A percentile compares a stretch with the other conserved stretches of the same genome.
Conservation (phyloP, 768 basidiomycete genomes). For the Ramaria rubella region DNA sequence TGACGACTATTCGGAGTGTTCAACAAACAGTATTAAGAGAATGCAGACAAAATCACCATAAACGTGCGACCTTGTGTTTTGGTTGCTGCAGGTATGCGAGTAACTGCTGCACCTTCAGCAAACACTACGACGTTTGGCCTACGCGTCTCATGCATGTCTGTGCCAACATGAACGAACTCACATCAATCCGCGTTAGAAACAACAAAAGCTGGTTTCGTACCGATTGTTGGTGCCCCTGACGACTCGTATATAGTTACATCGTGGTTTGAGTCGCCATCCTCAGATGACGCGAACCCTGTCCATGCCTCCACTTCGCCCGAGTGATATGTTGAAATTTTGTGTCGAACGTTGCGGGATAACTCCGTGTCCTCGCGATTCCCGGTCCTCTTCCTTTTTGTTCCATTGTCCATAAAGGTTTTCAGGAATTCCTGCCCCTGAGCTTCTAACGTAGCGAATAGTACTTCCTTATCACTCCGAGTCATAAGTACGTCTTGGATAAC, state of each 20-base stretch:
- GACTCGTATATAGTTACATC: no score
- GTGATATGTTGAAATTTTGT: slow-evolving; percentile 8
- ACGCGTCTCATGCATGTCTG: no score
- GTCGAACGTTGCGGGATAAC: neutral
- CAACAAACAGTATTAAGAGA: neutral
- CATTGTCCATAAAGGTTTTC: slow-evolving; percentile 30
- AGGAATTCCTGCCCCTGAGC: slow-evolving; percentile 44
- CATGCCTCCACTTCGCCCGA: slow-evolving; percentile 31
- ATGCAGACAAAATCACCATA: slow-evolving; percentile 47
- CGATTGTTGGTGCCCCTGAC: no score
- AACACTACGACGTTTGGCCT: slow-evolving; percentile 53
- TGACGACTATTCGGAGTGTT: slow-evolving; percentile 52
- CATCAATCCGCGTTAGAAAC: no score
- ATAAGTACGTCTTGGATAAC: neutral
- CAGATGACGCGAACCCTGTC: slow-evolving; percentile 32
- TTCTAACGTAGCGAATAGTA: slow-evolving; percentile 36
- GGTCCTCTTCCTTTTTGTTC: slow-evolving; percentile 18
- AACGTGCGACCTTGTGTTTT: slow-evolving; percentile 58
- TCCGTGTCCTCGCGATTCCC: slow-evolving; percentile 2
- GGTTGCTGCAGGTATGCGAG: slow-evolving; percentile 18
- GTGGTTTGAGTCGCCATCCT: slow-evolving; percentile 1
- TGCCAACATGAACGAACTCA: no score
- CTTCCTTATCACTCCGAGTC: neutral
- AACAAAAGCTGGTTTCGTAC: no score
- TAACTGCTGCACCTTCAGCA: slow-evolving; percentile 27